Percentiles rank a stretch among this genome's conserved stretches.
These are phyloP conservation scores for Simplicillium aogashimaense DNA, from an alignment of 2,329 filamentous ascomycete species.

Conservation along the genomic window DNA sequence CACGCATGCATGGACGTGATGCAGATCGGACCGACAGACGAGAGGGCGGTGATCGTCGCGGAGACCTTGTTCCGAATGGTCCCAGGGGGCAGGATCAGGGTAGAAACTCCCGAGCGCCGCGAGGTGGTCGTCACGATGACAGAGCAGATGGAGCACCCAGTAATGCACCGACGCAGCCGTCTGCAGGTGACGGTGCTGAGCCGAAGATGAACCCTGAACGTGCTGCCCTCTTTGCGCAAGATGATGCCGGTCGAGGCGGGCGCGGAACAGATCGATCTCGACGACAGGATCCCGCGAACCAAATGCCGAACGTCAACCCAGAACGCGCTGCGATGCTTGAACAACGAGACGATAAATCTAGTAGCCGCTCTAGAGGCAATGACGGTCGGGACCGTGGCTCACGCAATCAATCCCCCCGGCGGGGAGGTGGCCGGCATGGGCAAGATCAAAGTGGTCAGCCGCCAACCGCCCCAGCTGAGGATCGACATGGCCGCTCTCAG, in stretches of 20 bases:
- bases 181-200: slow-evolving; percentile 21
- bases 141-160: slow-evolving; percentile 17
- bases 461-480: slow-evolving; percentile 31
- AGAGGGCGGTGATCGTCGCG: slow-evolving; percentile 8
- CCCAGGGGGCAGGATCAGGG: slow-evolving; percentile 16
- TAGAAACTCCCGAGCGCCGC: slow-evolving; percentile 20
- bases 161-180: slow-evolving; percentile 13
- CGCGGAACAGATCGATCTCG: slow-evolving; percentile 20
- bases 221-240: slow-evolving; percentile 35
- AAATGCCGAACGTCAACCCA: slow-evolving; percentile 33
- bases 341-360: slow-evolving; percentile 22
- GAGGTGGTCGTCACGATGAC: slow-evolving; percentile 16
- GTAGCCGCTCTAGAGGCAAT: slow-evolving; percentile 30
- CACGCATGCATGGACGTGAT: slow-evolving; percentile 16
- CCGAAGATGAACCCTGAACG: slow-evolving; percentile 46
- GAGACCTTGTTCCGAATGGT: not conserved
- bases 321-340: slow-evolving; percentile 35
- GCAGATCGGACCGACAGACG: slow-evolving; percentile 3
- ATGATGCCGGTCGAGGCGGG: slow-evolving; percentile 15
- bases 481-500: slow-evolving; percentile 33
- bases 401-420: slow-evolving; percentile 39
- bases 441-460: slow-evolving; percentile 14
- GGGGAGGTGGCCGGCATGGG: slow-evolving; percentile 19
- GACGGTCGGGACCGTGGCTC: slow-evolving; percentile 31
- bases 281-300: slow-evolving; percentile 14